Conservation (phyloP, 306 rosid species). For the Cicer judaicum region DNA sequence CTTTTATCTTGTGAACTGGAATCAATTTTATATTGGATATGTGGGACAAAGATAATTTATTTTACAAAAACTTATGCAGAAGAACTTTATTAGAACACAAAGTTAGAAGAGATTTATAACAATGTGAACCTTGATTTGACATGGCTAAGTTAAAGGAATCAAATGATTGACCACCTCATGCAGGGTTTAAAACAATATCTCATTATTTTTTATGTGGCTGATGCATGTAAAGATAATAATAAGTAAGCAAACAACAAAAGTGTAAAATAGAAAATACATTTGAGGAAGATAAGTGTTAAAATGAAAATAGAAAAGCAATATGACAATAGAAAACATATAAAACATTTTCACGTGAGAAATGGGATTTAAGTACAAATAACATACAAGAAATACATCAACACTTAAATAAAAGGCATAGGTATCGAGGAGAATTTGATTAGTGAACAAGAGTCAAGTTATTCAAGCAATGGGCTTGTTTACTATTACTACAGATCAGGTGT, state of each 20-base stretch:
- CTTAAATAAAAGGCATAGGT: slow-evolving; percentile 3
- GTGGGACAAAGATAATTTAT: slow-evolving; percentile 38
- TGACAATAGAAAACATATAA: slow-evolving; percentile 13
- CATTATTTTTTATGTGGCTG: slow-evolving; percentile 26
- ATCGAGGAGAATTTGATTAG: not conserved
- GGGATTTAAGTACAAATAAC: not conserved
- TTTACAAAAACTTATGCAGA: slow-evolving; percentile 6
- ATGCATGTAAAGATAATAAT: slow-evolving; percentile 25
- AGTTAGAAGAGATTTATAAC: slow-evolving; percentile 30
- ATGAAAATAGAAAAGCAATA: slow-evolving; percentile 38
- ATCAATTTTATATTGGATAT: slow-evolving; percentile 37
- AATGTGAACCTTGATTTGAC: slow-evolving; percentile 35
- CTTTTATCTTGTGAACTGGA: slow-evolving; percentile 27
- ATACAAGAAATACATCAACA: not conserved
- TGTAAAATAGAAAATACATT: slow-evolving; percentile 24
- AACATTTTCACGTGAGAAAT: slow-evolving; percentile 31
- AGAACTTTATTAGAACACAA: slow-evolving; percentile 7
- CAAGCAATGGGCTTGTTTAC: slow-evolving; percentile 34
- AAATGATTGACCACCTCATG: slow-evolving; percentile 35
- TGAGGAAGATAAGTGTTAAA: slow-evolving; percentile 29
- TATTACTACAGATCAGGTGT: slow-evolving; percentile 1
- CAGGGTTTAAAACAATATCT: slow-evolving; percentile 31
- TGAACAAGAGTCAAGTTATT: slow-evolving; percentile 25
- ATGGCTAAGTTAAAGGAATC: slow-evolving; percentile 30
- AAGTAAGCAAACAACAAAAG: slow-evolving; percentile 28